Evolutionary conservation across 2,329 filamentous ascomycete genomes (phyloP), one percentile per base, ranked within the genome.

Genomic region (Fusarium hostae): DNA sequence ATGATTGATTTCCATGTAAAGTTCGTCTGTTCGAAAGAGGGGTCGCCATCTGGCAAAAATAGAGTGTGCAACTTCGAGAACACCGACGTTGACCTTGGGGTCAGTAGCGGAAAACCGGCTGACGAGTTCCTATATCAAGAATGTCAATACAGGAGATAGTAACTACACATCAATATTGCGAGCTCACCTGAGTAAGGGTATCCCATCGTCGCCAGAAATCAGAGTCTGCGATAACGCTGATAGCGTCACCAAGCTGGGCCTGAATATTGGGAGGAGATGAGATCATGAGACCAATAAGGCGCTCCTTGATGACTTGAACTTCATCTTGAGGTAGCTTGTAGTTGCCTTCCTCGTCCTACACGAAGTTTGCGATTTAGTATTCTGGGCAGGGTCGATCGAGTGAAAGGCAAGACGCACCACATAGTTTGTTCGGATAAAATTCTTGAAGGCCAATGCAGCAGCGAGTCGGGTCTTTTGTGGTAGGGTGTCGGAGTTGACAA

Each of bases 131-230:
- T 93, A 68, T 18, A 15, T 10, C 16, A 58, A 24, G 11, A 32
- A 12, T 24, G 63, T 73, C 32, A 78, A 51, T n/a, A 32, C 30
- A 26, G 60, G 20, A 16, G 11, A n/a, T 11, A 32, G 10, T 3
- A n/a, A 28, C 12, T 28, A 10, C 13, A 20, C 16, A n/a, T 24
- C n/a, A 26, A 6, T 22, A 28, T 22, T 20, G 30, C 40, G 6
- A 41, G 78, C 86, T 72, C 82, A 93, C 91, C 84, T 93, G 89
- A 32, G 97, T 95, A 66, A 99, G 87, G n/a, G 95, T 97, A 78
- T 98, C 93, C 96, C 96, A 99, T 78, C 92, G 88, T 81, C 92
- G 87, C 92, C 93, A 99, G 82, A 99, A 99, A 81, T 99, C 96
- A 74, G 95, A 98, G 82, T 98, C 95, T 67, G 96, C 96, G 77